Evolutionary conservation across 176 grass and related monocot genomes (phyloP).

Genomic region (Carex scoparia): DNA sequence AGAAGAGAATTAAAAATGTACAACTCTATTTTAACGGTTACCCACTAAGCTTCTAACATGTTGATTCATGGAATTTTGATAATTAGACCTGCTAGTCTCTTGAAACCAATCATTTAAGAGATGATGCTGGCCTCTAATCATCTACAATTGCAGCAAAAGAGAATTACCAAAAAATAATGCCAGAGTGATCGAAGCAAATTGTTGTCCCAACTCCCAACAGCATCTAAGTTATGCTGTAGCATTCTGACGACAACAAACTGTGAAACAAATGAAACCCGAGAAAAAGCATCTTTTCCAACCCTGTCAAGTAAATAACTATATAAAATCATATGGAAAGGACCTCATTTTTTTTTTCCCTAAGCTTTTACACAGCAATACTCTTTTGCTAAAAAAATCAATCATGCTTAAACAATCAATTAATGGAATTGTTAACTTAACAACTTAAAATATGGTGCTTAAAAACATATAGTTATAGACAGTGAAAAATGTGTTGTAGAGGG

Average conservation of each 20-base stretch:
- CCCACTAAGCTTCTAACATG: not conserved
- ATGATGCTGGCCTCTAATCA: not conserved
- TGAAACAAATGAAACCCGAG: slow-evolving; percentile 9
- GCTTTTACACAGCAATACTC: not conserved
- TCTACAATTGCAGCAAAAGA: slow-evolving; percentile 11
- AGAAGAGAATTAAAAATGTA: not conserved
- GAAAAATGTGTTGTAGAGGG: not conserved
- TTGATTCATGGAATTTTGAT: not conserved
- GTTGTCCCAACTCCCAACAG: not conserved
- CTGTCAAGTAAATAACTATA: slow-evolving; percentile 34
- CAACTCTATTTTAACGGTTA: not conserved
- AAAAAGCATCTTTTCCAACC: slow-evolving; percentile 19
- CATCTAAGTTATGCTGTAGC: not conserved
- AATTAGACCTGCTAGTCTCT: not conserved
- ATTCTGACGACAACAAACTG: not conserved
- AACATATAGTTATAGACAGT: not conserved
- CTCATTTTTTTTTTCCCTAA: not conserved
- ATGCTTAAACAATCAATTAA: not conserved
- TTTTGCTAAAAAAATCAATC: not conserved
- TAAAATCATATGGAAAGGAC: slow-evolving; percentile 4
- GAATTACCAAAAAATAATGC: slow-evolving; percentile 12
- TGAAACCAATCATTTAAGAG: not conserved
- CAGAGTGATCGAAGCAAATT: not conserved
- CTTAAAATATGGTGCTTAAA: not conserved
- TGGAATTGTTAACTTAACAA: not conserved